Evolutionary conservation across 768 basidiomycete species (phyloP), one percentile per base, ranked within the genome.

Genomic region (Termitomyces sp.): DNA sequence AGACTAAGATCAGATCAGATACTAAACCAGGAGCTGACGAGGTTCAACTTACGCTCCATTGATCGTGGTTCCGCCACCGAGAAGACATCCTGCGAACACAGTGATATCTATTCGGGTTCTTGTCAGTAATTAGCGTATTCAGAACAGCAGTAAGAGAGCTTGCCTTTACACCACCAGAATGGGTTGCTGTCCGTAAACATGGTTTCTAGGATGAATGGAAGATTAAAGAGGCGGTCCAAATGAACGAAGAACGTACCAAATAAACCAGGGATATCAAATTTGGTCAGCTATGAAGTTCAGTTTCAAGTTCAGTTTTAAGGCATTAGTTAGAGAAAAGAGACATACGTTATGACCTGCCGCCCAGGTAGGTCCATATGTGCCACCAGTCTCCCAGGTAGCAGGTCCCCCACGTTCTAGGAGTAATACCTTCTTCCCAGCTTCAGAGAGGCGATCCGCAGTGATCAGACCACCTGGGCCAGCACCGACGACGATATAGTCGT

Each of bases 81-180:
- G 68, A 37, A 87, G 69, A 69, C 86, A 88, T 37, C 85, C 86
- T 29, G 86, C 86, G 69, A 86, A 88, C 31, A 82, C 79, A 31
- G 76, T 84, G 61, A 86, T 73, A 70, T 87, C 86, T 80, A 38
- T 34, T 49, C n/a, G 34, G 37, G 5, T 15, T 20, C n/a, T 4
- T 12, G n/a, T 32, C 48, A 40, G 20, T 32, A 7, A 11, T 34
- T 5, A 36, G 20, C 17, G 29, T 43, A 29, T 42, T 55, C 5
- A 15, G 17, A 38, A 46, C 42, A 34, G 31, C 8, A 14, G 36
- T 42, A 43, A 42, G n/a, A 37, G 17, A 8, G 42, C 67, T 32
- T 57, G 80, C 82, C 83, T 71, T 83, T 85, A 73, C 86, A 88
- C 84, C 84, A 88, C 81, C 82, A 88, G 72, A 77, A 87, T 2